Conservation (phyloP, 257 asterid species). For the Petunia secreta region DNA sequence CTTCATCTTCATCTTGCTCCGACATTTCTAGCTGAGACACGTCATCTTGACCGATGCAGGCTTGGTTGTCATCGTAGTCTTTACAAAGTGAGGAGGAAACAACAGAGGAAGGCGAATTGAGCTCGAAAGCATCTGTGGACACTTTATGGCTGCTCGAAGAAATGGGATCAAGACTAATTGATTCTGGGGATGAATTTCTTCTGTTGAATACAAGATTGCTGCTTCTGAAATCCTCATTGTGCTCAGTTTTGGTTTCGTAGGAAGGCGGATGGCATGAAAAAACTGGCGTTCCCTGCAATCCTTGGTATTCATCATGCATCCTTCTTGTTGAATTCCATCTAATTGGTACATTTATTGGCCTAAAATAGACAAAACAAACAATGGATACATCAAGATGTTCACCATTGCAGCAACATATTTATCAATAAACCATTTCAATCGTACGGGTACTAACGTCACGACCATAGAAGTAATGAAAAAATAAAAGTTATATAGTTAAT, state of each 20-base stretch:
- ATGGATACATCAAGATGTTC: not conserved
- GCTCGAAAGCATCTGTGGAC: constrained; percentile 52
- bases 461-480: not conserved
- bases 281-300: constrained; percentile 38
- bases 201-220: constrained; percentile 46
- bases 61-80: constrained; percentile 35
- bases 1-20: constrained; percentile 61
- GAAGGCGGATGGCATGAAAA: constrained; percentile 38
- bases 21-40: constrained; percentile 28
- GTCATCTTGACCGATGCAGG: constrained; percentile 34
- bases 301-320: constrained; percentile 39
- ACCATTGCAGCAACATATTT: not conserved
- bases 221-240: constrained; percentile 39
- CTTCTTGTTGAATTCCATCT: constrained; percentile 47
- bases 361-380: constrained; percentile 28
- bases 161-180: constrained; percentile 52
- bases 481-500: not conserved
- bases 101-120: constrained; percentile 55
- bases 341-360: constrained; percentile 66
- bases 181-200: constrained; percentile 71
- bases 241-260: constrained; percentile 35
- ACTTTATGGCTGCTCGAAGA: constrained; percentile 49
- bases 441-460: not conserved
- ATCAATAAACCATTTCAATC: not conserved
- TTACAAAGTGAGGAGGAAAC: constrained; percentile 64